Evolutionary conservation across 768 basidiomycete species (phyloP).

Genomic region (Arthromyces matolae): DNA sequence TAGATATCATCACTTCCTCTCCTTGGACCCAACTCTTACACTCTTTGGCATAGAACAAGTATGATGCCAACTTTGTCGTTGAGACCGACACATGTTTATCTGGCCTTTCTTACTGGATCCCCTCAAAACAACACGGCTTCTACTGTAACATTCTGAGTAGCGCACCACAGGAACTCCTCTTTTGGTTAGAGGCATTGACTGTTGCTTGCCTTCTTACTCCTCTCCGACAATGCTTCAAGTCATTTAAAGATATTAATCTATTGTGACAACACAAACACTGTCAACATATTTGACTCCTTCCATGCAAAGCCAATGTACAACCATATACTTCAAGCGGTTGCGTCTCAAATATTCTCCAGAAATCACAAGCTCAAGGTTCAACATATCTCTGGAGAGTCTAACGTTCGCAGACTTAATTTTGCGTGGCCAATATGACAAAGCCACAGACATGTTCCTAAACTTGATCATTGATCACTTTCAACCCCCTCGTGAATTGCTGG

Average conservation of each 20-base stretch:
- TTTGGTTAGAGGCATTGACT: constrained; percentile 24
- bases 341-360: constrained; percentile 12
- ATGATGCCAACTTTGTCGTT: constrained; percentile 9
- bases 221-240: too few species aligned
- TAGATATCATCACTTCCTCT: constrained; percentile 14
- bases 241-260: constrained; percentile 15
- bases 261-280: constrained; percentile 22
- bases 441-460: not conserved
- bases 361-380: constrained; percentile 15
- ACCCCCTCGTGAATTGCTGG: constrained; percentile 26
- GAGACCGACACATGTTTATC: constrained; percentile 21
- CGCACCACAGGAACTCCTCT: constrained; percentile 8
- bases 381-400: constrained; percentile 13
- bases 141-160: constrained; percentile 3
- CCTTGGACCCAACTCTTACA: constrained; percentile 21
- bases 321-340: constrained; percentile 12
- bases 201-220: constrained; percentile 16
- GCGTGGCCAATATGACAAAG: not conserved
- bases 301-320: too few species aligned
- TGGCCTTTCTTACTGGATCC: constrained; percentile 25
- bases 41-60: constrained; percentile 13
- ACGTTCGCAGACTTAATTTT: constrained; percentile 22
- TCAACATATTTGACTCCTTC: too few species aligned
- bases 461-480: constrained; percentile 6
- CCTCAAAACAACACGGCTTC: constrained; percentile 2